A percentile compares a stretch with the other conserved stretches of the same genome.
These are phyloP conservation scores for Talaromyces sp. DNA, from an alignment of 2,329 filamentous ascomycete species.

Conservation along the genomic window DNA sequence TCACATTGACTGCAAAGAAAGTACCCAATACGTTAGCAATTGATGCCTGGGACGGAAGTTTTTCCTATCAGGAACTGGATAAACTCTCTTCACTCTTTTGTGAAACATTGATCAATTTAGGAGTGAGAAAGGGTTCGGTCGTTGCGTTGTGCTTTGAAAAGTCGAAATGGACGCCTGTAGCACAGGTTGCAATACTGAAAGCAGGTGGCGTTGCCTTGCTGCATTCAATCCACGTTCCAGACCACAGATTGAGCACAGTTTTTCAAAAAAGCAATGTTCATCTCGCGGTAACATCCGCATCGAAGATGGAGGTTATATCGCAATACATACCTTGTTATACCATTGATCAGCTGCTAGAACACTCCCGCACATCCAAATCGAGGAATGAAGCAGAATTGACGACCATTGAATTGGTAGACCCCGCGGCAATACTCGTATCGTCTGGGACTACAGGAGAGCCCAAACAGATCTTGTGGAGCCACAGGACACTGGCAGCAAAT, in stretches of 20 bases:
- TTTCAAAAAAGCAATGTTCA: constrained; percentile 29
- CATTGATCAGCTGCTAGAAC: neutral
- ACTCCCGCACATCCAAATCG: neutral
- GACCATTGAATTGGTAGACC: neutral
- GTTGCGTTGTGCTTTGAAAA: constrained; percentile 28
- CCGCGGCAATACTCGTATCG: constrained; percentile 20
- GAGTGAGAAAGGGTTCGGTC: constrained; percentile 26
- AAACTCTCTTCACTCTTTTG: constrained; percentile 30
- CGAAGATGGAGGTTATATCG: neutral
- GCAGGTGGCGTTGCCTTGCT: constrained; percentile 16
- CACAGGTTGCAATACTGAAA: constrained; percentile 23
- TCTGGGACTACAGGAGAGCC: constrained; percentile 46
- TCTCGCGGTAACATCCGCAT: neutral
- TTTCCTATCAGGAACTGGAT: constrained; percentile 27
- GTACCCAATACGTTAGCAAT: constrained; percentile 20
- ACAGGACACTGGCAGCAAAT: constrained; percentile 32
- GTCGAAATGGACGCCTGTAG: constrained; percentile 21
- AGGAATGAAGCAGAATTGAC: neutral
- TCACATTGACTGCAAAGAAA: constrained; percentile 17
- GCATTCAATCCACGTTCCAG: neutral
- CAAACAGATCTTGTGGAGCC: constrained; percentile 41
- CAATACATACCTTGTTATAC: neutral
- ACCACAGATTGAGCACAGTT: constrained; percentile 35
- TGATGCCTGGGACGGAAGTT: constrained; percentile 26
- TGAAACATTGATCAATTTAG: constrained; percentile 27